Evolutionary conservation across 129 eudicot genomes (phyloP), one percentile per base, ranked within the genome.

Genomic region (Flaveria robusta): DNA sequence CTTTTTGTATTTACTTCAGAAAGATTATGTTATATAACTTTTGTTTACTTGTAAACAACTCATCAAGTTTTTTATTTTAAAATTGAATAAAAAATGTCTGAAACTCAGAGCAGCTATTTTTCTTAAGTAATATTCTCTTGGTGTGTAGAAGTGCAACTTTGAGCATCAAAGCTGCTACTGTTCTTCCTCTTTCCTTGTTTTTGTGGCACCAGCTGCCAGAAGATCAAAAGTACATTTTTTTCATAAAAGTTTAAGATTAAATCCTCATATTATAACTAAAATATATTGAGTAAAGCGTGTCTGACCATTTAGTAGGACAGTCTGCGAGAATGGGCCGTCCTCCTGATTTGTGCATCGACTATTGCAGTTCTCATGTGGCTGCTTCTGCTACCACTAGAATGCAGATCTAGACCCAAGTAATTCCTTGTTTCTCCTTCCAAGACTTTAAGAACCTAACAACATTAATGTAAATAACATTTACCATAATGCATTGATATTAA

Each of bases 401-500:
- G 77, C 87, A 84, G 58, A 68, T 88, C 98, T 83, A 73, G 22
- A 16, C 74, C 86, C 64, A 88, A 51, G 19, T 90, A 84, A 81
- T 77, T 78, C 41, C 82, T 26, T 68, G 82, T 24, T 58, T 85
- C 84, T 66, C 91, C 91, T 88, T 93, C 98, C 77, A 93, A 87
- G 71, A 88, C 71, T 81, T 88, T 78, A 19, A 93, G 92, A 50
- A 93, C 92, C 98, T 93, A 80, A 43, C 15, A 41, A n/a, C 67
- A 56, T 47, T 47, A 49, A 29, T 23, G 34, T 27, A 23, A 54
- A 52, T 5, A 45, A 43, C 39, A 62, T 46, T 27, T n/a, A 67
- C 27, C 66, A 55, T 29, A 15, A 13, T 26, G n/a, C 46, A 18
- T 8, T 7, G n/a, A 23, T 45, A 77, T 9, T 23, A 24, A 74